Base-by-base conservation (phyloP, 306 rosid species). In the Cucurbita maxima region DNA sequence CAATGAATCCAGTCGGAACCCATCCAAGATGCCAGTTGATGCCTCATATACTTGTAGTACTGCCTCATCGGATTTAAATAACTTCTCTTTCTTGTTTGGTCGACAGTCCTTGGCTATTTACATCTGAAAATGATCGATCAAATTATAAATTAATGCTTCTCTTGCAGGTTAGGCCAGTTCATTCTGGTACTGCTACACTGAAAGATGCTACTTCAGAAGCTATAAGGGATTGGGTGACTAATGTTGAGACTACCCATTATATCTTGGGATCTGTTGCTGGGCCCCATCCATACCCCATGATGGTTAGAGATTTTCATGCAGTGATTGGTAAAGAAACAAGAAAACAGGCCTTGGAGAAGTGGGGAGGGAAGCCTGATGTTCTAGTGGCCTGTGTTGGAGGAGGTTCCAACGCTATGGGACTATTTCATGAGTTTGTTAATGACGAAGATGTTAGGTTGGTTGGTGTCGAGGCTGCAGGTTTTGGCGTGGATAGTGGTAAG, bases 141-240 rank as follows among this genome's bases (percentile, higher is more conserved):
- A 40, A 16, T 20, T 48, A 40, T 76, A 40, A 58, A 19, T 38
- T 70, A 9, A 9, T 38, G 43, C 38, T 60, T 75, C 38, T 41
- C 47, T 72, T 78, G 52, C 77, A 94, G 98, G 98, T 94, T 63
- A 86, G 95, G 78, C 67, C 97, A 13, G 98, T 94, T 5, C 92
- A 90, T 82, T 77, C 98, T 62, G 98, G 98, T 58, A 94, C 98
- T 69, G 98, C 98, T 5, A 94, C 98, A 9, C 83, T 94, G 66
- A 94, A 94, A 87, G 98, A 94, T 81, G 98, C 98, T 43, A 94
- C 98, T 11, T 94, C 98, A 19, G 97, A 94, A 79, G 97, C 98
- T 52, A 94, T 94, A 48, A 88, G 98, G 86, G 97, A 94, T 61
- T 94, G 98, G 98, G 98, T 94, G 79, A 94, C 98, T 37, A 90